phyloP scores from a whole-genome alignment of 768 basidiomycete species.

The Termitomyces sp. region DNA sequence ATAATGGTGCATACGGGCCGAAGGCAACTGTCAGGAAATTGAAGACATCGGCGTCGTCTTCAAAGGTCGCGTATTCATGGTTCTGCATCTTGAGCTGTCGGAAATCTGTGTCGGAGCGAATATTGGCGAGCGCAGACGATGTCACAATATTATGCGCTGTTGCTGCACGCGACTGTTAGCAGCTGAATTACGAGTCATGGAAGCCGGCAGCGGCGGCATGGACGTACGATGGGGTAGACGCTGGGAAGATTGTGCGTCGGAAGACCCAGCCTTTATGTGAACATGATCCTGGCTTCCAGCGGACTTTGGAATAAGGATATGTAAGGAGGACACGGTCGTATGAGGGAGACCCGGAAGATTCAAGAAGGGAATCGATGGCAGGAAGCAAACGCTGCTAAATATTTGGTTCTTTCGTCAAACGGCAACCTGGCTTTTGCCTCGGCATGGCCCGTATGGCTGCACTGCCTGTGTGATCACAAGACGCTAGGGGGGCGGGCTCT shows the following conservation, averaged over 20 bases:
- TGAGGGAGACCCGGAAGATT: too few species aligned
- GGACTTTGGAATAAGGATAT: constrained; percentile 3
- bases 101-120: background rate
- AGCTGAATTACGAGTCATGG: background rate
- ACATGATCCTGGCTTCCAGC: constrained; percentile 10
- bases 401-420: constrained; percentile 11
- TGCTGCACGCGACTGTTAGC: constrained; percentile 3
- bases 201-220: background rate
- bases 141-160: background rate
- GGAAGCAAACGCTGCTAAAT: constrained; percentile 5
- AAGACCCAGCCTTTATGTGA: constrained; percentile 13
- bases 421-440: constrained; percentile 6
- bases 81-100: background rate
- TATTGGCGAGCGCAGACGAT: background rate
- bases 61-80: background rate
- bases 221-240: constrained; percentile 5
- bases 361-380: constrained; percentile 2
- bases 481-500: background rate
- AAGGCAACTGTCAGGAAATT: constrained; percentile 4
- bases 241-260: background rate
- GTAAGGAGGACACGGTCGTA: constrained; percentile 1
- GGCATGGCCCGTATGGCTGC: constrained; percentile 7
- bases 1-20: background rate
- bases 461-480: constrained; percentile 13
- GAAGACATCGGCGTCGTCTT: background rate